These are phyloP conservation scores for Olyra latifolia DNA, from an alignment of 176 grass and related monocot species.

Conservation along the genomic window DNA sequence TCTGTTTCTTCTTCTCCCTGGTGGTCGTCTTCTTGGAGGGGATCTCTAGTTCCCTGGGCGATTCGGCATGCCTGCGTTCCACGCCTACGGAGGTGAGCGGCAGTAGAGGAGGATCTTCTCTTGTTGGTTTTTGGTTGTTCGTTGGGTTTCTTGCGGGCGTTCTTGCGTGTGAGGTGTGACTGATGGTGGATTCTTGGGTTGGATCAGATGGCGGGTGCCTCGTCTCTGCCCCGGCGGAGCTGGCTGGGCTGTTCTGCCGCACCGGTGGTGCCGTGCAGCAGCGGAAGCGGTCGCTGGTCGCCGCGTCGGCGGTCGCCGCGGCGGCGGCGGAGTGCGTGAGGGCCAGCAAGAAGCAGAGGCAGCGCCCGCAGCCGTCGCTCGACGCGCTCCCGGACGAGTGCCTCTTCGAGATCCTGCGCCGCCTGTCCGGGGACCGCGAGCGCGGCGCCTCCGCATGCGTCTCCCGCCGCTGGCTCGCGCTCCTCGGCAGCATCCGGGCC, in stretches of 20 bases:
- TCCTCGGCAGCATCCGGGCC: constrained; percentile 64
- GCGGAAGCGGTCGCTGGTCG: constrained; percentile 54
- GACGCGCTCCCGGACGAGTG: constrained; percentile 86
- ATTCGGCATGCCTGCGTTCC: constrained; percentile 56
- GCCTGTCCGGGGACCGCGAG: constrained; percentile 51
- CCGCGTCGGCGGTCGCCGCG: constrained; percentile 49
- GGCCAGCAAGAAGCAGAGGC: constrained; percentile 47
- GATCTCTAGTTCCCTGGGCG: background rate
- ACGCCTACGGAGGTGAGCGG: constrained; percentile 55
- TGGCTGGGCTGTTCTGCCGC: constrained; percentile 39
- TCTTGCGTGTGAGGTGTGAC: too few relatives aligned
- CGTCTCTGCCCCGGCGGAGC: constrained; percentile 43
- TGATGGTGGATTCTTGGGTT: constrained; percentile 10
- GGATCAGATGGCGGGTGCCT: constrained; percentile 55
- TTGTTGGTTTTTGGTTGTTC: background rate
- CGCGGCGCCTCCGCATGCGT: constrained; percentile 70
- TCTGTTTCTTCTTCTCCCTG: background rate
- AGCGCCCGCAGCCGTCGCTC: constrained; percentile 46
- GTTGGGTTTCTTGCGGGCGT: background rate
- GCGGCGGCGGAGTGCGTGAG: constrained; percentile 40
- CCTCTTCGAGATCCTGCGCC: constrained; percentile 88
- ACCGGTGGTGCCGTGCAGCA: constrained; percentile 29
- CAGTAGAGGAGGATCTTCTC: background rate
- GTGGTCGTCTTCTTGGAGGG: constrained; percentile 7
- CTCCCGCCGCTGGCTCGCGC: constrained; percentile 82